Evolutionary conservation across 805 yeast species (phyloP).

Genomic region (Schwanniomyces occidentalis): DNA sequence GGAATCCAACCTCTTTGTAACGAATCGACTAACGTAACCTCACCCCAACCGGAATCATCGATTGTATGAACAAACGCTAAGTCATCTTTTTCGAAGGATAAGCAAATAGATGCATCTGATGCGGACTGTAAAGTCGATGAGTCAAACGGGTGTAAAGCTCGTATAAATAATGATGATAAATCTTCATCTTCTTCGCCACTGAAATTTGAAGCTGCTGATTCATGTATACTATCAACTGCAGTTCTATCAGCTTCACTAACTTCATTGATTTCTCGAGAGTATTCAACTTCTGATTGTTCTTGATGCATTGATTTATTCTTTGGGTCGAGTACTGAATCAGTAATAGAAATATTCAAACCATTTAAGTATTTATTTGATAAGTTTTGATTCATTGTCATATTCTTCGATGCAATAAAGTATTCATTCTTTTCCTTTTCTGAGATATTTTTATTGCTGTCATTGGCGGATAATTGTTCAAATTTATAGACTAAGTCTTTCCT

Average conservation of each 20-base stretch:
- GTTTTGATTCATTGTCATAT: background rate
- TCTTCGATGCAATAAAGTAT: conserved; percentile 13
- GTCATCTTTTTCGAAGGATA: conserved; percentile 69
- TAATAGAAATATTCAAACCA: conserved; percentile 25
- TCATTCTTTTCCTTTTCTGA: conserved; percentile 19
- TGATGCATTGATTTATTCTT: conserved; percentile 6
- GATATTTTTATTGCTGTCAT: conserved; percentile 5
- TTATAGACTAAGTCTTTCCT: conserved; percentile 27
- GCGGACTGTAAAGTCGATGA: conserved; percentile 58
- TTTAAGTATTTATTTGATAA: conserved; percentile 13
- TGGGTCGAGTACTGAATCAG: conserved; percentile 17
- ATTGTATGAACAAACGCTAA: conserved; percentile 76
- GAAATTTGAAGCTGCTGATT: conserved; percentile 6
- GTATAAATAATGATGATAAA: conserved; percentile 52
- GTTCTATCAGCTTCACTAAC: background rate
- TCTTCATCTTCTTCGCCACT: conserved; percentile 27
- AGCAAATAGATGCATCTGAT: conserved; percentile 70
- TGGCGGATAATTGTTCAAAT: conserved; percentile 13
- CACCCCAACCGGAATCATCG: conserved; percentile 88
- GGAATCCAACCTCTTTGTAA: conserved; percentile 83
- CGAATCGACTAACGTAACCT: conserved; percentile 67
- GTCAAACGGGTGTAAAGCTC: conserved; percentile 61
- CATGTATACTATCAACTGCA: conserved; percentile 6
- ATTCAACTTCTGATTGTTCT: background rate
- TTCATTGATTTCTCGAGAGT: conserved; percentile 6